Base-by-base conservation (phyloP, 108 stramenopile genomes). In the Cyclotella choctawhatcheeana region DNA sequence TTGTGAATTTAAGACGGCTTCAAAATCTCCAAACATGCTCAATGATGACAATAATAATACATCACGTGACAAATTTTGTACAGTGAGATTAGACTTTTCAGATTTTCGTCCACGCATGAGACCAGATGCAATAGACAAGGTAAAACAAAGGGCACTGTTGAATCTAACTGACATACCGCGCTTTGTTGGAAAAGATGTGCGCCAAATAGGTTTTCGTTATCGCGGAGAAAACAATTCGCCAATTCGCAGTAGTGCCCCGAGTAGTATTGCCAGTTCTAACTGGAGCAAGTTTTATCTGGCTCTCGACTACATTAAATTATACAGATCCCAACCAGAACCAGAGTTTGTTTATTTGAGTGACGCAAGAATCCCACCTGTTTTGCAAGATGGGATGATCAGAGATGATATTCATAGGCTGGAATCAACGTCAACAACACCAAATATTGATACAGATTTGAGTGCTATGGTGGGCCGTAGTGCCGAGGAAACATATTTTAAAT, bases 401-500 rank as follows among this genome's bases (percentile, higher is more conserved):
- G 88, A 91, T 53, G 86, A 90, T 27, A 58, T 67, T 12, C 86
- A 77, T 58, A 62, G 69, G 51, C 53, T 90, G 25, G 62, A 84
- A 24, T 64, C 74, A 14, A 33, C 71, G 27, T 64, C 70, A n/a
- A n/a, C n/a, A n/a, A n/a, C n/a, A 47, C 25, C 50, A 52, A 40
- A 58, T 79, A 13, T 77, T 40, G 78, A 83, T 21, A 54, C 47
- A 47, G 29, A 31, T 71, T 10, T 20, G 27, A 8, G 32, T 45
- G 12, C 52, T 62, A 62, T 20, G 18, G 50, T 26, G 27, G 69
- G 69, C 55, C 84, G 92, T 17, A 87, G 61, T 44, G 31, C 70
- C 5, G 89, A 88, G 63, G 92, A 91, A 64, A 88, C 89, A 2
- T 94, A 94, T 64, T 94, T 80, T 81, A 94, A 94, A 58, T 94